Conservation (phyloP, 257 asterid genomes). For the Ligustrum vulgare region DNA sequence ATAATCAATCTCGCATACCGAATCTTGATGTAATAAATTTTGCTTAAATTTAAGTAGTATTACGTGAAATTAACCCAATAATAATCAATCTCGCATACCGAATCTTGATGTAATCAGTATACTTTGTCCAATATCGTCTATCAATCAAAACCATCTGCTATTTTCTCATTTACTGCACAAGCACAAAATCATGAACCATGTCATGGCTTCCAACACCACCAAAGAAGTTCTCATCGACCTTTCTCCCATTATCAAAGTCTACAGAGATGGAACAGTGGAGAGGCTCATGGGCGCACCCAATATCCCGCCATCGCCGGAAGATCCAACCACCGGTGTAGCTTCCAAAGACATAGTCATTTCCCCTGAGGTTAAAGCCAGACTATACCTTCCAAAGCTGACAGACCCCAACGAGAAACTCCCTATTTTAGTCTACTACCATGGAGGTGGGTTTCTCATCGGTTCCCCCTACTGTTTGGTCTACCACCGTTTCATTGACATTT, state of each 20-base stretch:
- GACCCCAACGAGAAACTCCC: slow-evolving; percentile 26
- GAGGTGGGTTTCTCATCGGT: slow-evolving; percentile 40
- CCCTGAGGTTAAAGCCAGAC: slow-evolving; percentile 27
- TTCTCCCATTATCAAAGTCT: slow-evolving; percentile 25
- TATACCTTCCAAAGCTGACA: slow-evolving; percentile 35
- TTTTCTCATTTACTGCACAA: too few species aligned
- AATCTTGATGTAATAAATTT: too few species aligned
- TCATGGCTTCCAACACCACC: slow-evolving; percentile 5
- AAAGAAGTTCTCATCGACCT: slow-evolving; percentile 9
- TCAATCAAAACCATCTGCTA: too few species aligned
- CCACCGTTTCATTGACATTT: slow-evolving; percentile 16
- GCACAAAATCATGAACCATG: too few species aligned
- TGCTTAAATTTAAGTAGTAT: too few species aligned
- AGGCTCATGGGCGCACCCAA: background rate
- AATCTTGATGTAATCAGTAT: too few species aligned
- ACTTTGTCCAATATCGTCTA: too few species aligned
- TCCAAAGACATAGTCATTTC: slow-evolving; percentile 38
- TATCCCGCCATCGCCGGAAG: slow-evolving; percentile 35
- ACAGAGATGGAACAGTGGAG: slow-evolving; percentile 32
- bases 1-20: too few species aligned
- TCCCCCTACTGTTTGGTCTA: slow-evolving; percentile 24
- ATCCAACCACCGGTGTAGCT: slow-evolving; percentile 32
- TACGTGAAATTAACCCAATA: too few species aligned
- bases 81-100: too few species aligned
- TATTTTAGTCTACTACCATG: slow-evolving; percentile 36